phyloP scores from a whole-genome alignment of 768 basidiomycete genomes.

The Termitomyces sp. region DNA sequence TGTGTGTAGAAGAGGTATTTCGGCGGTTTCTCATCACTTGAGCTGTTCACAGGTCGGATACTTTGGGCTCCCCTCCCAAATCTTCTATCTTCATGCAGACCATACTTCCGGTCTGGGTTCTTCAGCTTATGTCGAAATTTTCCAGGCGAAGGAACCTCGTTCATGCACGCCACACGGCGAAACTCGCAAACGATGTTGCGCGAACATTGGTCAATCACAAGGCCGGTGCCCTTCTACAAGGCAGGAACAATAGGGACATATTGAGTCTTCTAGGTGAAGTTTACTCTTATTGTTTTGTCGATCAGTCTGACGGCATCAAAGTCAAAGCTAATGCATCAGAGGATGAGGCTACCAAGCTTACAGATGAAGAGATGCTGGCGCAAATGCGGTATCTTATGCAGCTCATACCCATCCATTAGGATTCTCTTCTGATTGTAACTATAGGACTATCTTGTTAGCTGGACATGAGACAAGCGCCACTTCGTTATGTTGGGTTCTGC shows the following conservation, averaged over 20 bases:
- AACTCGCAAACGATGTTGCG: constrained; percentile 39
- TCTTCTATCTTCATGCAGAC: constrained; percentile 44
- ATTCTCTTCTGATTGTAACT: background rate
- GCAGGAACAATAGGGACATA: constrained; percentile 47
- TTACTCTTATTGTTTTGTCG: background rate
- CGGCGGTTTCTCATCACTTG: background rate
- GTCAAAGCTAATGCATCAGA: constrained; percentile 43
- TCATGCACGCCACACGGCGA: constrained; percentile 40
- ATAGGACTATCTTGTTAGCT: constrained; percentile 40
- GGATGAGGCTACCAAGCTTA: constrained; percentile 28
- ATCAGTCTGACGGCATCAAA: constrained; percentile 10
- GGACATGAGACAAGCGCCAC: constrained; percentile 62
- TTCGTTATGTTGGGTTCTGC: constrained; percentile 54
- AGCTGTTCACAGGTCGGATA: constrained; percentile 34
- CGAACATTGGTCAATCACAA: constrained; percentile 43
- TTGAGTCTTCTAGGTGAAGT: constrained; percentile 52
- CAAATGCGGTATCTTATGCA: constrained; percentile 28
- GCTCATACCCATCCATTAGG: background rate
- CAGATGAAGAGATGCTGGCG: constrained; percentile 33
- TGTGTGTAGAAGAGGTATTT: constrained; percentile 23
- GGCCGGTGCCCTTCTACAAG: constrained; percentile 39
- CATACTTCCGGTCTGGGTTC: constrained; percentile 40
- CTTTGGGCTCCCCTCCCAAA: constrained; percentile 42
- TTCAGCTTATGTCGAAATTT: constrained; percentile 41
- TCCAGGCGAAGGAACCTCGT: constrained; percentile 39